Evolutionary conservation across 192 early-diverging fungal species (phyloP).

Genomic region (Pilaira anomala): DNA sequence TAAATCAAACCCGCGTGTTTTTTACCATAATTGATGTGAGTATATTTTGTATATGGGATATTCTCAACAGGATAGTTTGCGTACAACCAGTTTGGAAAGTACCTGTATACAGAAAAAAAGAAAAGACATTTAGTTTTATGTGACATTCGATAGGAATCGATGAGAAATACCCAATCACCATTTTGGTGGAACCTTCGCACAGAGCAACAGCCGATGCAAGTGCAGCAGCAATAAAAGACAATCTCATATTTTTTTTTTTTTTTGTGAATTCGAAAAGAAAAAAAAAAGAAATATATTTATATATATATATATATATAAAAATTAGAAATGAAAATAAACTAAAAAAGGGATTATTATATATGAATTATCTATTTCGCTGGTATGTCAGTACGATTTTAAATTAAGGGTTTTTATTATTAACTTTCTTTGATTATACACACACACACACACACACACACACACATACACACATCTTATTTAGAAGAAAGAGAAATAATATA

Average conservation of each 20-base stretch:
- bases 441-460: too few species aligned
- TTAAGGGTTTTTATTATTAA: background rate
- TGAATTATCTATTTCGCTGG: too few species aligned
- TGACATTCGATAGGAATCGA: background rate
- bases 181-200: conserved; percentile 15
- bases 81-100: conserved; percentile 44
- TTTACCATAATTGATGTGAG: conserved; percentile 42
- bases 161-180: conserved; percentile 31
- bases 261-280: background rate
- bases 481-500: background rate
- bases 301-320: conserved; percentile 9
- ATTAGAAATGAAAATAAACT: too few species aligned
- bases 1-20: too few species aligned
- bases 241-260: background rate
- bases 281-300: background rate
- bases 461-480: background rate
- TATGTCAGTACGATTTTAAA: conserved; percentile 7
- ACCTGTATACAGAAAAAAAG: conserved; percentile 18
- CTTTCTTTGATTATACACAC: too few species aligned
- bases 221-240: conserved; percentile 1
- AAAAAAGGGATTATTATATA: too few species aligned
- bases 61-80: conserved; percentile 29
- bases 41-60: conserved; percentile 34
- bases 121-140: background rate
- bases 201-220: background rate